These are phyloP conservation scores for Jamesozyma hellenica DNA, from an alignment of 805 yeast species.

Conservation along the genomic window DNA sequence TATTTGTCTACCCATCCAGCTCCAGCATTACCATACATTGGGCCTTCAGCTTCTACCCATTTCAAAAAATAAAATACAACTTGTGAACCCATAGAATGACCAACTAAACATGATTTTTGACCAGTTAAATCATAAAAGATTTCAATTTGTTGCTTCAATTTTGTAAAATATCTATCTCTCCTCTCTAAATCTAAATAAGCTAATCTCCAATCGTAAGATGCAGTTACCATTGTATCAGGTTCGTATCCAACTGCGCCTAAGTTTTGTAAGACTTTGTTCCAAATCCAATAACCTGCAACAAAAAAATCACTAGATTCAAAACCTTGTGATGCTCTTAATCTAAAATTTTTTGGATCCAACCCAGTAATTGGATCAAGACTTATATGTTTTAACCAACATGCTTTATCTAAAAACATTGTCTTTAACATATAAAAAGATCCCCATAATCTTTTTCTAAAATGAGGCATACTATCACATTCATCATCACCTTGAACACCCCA, in stretches of 20 bases:
- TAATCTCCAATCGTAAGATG: constrained; percentile 94
- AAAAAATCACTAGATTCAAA: constrained; percentile 95
- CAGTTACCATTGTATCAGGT: constrained; percentile 80
- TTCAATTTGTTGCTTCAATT: constrained; percentile 67
- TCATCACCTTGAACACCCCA: constrained; percentile 75
- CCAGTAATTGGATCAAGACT: constrained; percentile 88
- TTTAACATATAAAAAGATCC: constrained; percentile 93
- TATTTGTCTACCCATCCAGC: constrained; percentile 76
- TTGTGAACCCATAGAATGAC: constrained; percentile 97
- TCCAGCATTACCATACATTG: constrained; percentile 85
- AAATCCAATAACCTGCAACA: constrained; percentile 96
- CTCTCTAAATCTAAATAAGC: constrained; percentile 80
- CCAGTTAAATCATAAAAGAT: constrained; percentile 41
- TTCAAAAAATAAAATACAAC: constrained; percentile 78
- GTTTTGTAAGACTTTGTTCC: constrained; percentile 94
- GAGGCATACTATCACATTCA: constrained; percentile 74
- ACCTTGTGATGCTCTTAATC: constrained; percentile 85
- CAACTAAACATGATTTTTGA: constrained; percentile 62
- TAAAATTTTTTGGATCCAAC: constrained; percentile 76
- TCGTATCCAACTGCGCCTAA: constrained; percentile 91
- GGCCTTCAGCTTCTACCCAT: constrained; percentile 92
- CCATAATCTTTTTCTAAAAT: constrained; percentile 90
- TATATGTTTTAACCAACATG: constrained; percentile 88
- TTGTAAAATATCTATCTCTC: constrained; percentile 78
- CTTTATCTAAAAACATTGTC: constrained; percentile 83